Conservation (phyloP, 2,329 filamentous ascomycete genomes). For the Alternaria conjuncta region DNA sequence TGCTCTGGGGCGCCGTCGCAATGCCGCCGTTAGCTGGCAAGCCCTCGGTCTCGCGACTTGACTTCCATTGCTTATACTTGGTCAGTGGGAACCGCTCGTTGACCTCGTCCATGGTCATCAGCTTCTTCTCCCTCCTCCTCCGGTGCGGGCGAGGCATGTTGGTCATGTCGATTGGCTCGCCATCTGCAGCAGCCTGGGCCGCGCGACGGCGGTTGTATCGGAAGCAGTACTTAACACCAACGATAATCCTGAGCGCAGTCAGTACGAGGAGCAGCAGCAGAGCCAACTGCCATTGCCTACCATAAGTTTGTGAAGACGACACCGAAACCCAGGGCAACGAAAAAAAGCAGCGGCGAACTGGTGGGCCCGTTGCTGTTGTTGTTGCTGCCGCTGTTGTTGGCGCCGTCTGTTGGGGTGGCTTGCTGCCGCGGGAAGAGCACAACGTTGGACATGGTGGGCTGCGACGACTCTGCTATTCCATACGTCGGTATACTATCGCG, state of each 20-base stretch:
- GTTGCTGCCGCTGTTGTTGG: constrained; percentile 35
- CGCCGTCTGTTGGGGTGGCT: constrained; percentile 7
- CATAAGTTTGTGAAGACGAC: constrained; percentile 99
- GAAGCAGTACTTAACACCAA: constrained; percentile 99
- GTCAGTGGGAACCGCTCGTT: constrained; percentile 95
- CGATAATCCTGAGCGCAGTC: constrained; percentile 80
- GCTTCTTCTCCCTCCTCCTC: constrained; percentile 90
- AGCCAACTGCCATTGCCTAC: constrained; percentile 57
- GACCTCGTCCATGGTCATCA: constrained; percentile 99
- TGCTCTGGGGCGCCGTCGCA: constrained; percentile 69
- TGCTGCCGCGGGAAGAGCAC: background rate
- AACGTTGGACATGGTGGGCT: constrained; percentile 12
- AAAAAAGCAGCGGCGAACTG: constrained; percentile 83
- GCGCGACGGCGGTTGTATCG: constrained; percentile 95
- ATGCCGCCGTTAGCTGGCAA: constrained; percentile 85
- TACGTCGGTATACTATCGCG: constrained; percentile 3
- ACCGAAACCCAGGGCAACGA: constrained; percentile 93
- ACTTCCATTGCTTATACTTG: constrained; percentile 97
- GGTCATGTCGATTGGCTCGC: constrained; percentile 84
- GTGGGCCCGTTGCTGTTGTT: constrained; percentile 58
- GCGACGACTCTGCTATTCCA: constrained; percentile 13
- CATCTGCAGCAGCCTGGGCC: constrained; percentile 73
- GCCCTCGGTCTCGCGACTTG: constrained; percentile 80
- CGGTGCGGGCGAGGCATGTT: constrained; percentile 85
- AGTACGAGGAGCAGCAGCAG: constrained; percentile 16